Percentiles rank a stretch among this genome's conserved stretches.
phyloP scores from a whole-genome alignment of 306 rosid genomes.

The Luffa acutangula region DNA sequence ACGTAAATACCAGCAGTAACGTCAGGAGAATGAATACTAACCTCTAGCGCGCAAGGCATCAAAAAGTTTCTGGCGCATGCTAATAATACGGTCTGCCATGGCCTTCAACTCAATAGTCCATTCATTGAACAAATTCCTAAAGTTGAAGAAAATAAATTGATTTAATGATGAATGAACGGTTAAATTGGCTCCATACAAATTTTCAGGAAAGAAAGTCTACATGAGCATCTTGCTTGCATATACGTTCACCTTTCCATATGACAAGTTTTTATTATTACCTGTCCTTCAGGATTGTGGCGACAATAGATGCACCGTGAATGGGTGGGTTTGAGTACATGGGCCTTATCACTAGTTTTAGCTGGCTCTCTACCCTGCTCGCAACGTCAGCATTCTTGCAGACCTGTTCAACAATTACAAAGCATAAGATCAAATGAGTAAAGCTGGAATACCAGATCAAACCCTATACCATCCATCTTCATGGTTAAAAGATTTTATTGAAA shows the following conservation, averaged over 20 bases:
- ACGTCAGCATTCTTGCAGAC: slow-evolving; percentile 77
- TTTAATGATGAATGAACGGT: neutral
- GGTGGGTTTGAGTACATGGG: slow-evolving; percentile 99
- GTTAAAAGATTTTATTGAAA: neutral
- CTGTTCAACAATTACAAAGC: slow-evolving; percentile 20
- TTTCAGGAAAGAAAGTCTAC: neutral
- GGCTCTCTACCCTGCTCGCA: slow-evolving; percentile 87
- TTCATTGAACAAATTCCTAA: slow-evolving; percentile 66
- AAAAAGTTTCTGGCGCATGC: slow-evolving; percentile 86
- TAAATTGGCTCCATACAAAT: neutral
- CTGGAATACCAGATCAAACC: neutral
- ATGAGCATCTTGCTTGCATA: neutral
- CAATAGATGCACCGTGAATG: slow-evolving; percentile 97
- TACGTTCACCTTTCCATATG: neutral
- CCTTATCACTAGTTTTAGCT: slow-evolving; percentile 89
- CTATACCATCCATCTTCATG: neutral
- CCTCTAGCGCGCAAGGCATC: slow-evolving; percentile 74
- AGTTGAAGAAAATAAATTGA: neutral
- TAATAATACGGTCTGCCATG: slow-evolving; percentile 96
- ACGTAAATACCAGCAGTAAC: neutral
- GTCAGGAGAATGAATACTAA: slow-evolving; percentile 18
- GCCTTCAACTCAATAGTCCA: slow-evolving; percentile 96
- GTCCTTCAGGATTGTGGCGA: slow-evolving; percentile 83
- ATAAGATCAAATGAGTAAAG: neutral
- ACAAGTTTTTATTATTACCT: slow-evolving; percentile 31